Base-by-base conservation (phyloP, 371 early-diverging fungal genomes). In the Rhizomucor miehei region DNA sequence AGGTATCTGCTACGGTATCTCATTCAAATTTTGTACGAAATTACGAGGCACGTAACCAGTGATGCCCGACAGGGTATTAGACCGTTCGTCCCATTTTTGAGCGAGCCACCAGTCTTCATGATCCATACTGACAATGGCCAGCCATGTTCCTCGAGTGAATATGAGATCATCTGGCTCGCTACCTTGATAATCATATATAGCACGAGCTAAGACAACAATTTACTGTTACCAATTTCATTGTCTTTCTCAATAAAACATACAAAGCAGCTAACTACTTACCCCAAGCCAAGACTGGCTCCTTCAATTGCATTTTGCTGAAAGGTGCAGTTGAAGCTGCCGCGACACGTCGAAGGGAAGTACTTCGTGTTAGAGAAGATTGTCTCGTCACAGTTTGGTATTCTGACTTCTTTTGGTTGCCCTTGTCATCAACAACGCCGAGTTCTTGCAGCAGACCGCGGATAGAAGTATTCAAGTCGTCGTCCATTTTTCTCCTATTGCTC, bases 131-230 rank as follows among this genome's bases (percentile, higher is more conserved):
- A 86, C 64, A 1, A 95, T 91, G 0, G 89, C 89, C 14, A 96
- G 65, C 48, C 91, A 67, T 48, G 90, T 84, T 5, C 90, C 91
- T 59, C 88, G 82, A 6, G 60, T 71, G 35, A 93, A 84, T 16
- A 80, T 75, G 11, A 96, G 69, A 60, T 94, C 94, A 46, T 90
- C 93, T 6, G 81, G 72, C 19, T 86, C 84, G 11, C 87, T 88
- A 4, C 91, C 82, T 36, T 80, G 77, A 62, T 93, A 94, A 64
- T 94, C 93, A 50, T 90, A 90, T 6, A 94, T 62, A 4, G 86
- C 90, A 13, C 86, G 82, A 17, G 90, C 95, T 92, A 73, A 25
- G n/a, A n/a, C n/a, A n/a, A n/a, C n/a, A n/a, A n/a, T n/a, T n/a
- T n/a, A n/a, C n/a, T n/a, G n/a, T n/a, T n/a, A n/a, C n/a, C n/a